Evolutionary conservation across 495 filamentous ascomycete genomes (phyloP), one percentile per base, ranked within the genome.

Genomic region (Xylaria sp.): DNA sequence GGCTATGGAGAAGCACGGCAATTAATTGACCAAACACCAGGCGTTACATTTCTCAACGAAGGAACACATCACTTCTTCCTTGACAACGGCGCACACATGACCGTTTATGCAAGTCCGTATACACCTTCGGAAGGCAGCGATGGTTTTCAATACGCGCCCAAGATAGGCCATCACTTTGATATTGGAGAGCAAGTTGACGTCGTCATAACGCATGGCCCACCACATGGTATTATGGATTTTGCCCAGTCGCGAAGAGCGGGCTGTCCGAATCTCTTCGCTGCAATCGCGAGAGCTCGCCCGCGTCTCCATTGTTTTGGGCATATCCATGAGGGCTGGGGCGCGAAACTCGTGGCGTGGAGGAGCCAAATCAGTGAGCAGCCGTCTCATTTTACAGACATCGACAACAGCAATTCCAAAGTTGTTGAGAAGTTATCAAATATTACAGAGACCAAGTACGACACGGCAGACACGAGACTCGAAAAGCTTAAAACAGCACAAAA

Each of bases 291-390:
- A 17, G 81, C 86, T 5, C 77, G 82, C 53, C 91, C 91, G 1
- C 79, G 77, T 7, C 73, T 93, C 70, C 90, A 93, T 75, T 92
- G 90, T 75, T 94, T 93, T 70, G 91, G 91, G 12, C 91, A 93
- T 76, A 92, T 93, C 41, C 91, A 93, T 72, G 91, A 94, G 75
- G 90, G 84, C 0, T 93, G 90, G 86, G 92, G 92, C n/a, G 91
- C 88, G 5, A 83, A 85, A 67, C 74, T 89, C 35, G 84, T 90
- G 0, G 78, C 77, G 5, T 94, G 92, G 90, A 76, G 80, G n/a
- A 72, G 77, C 76, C 76, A 73, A 29, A 62, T 76, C 15, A 78
- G 52, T 61, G 67, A 78, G 17, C 76, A 50, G 59, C 82, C 83
- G 68, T 82, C 71, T n/a, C 79, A 84, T 74, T 72, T 76, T 17